Evolutionary conservation across 192 early-diverging fungal species (phyloP).

Genomic region (Coemansia sp.): DNA sequence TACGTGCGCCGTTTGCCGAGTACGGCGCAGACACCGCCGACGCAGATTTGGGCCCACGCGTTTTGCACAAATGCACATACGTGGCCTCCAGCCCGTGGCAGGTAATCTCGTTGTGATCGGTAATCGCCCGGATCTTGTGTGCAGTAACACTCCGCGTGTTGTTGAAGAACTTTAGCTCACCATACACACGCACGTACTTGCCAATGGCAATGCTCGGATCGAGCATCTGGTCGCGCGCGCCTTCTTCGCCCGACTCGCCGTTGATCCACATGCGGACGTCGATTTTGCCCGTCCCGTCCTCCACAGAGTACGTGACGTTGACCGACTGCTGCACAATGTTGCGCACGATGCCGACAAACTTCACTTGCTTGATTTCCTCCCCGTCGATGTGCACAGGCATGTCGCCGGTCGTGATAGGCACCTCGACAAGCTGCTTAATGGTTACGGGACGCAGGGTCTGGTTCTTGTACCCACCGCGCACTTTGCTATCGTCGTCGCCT

Average conservation of each 20-base stretch:
- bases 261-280: constrained; percentile 69
- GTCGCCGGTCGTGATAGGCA: constrained; percentile 57
- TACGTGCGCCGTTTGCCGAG: neutral
- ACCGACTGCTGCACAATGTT: constrained; percentile 58
- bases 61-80: constrained; percentile 62
- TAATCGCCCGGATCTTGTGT: constrained; percentile 63
- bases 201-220: constrained; percentile 37
- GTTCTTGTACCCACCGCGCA: constrained; percentile 50
- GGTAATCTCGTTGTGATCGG: constrained; percentile 72
- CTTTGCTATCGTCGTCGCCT: constrained; percentile 38
- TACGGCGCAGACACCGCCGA: constrained; percentile 10
- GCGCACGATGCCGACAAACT: constrained; percentile 71
- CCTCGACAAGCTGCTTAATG: constrained; percentile 69
- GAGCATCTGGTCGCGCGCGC: constrained; percentile 7
- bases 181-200: constrained; percentile 72
- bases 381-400: constrained; percentile 67
- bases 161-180: constrained; percentile 66
- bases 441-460: constrained; percentile 81
- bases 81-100: constrained; percentile 74
- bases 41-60: constrained; percentile 25
- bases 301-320: constrained; percentile 66
- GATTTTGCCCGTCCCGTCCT: constrained; percentile 79
- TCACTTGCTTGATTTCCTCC: constrained; percentile 68
- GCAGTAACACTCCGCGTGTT: constrained; percentile 57
- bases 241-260: constrained; percentile 14